phyloP scores from a whole-genome alignment of 164 flowering plant species.

The Saururus chinensis region DNA sequence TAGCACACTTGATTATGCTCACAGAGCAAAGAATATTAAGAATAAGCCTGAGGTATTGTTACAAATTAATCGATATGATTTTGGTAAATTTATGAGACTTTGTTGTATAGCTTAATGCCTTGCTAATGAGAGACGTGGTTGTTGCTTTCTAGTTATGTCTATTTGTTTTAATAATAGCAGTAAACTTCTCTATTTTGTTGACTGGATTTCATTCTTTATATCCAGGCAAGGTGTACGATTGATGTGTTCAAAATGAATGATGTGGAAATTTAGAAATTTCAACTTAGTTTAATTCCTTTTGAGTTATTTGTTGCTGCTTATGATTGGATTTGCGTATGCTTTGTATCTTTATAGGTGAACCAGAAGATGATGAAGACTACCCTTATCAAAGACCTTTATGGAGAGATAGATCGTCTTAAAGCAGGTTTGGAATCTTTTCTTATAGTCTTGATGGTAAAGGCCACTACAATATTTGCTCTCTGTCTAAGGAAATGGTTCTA shows the following conservation, averaged over 20 bases:
- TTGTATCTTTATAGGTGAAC: slow-evolving; percentile 50
- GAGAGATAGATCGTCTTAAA: slow-evolving; percentile 94
- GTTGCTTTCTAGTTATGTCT: neutral
- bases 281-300: neutral
- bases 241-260: too few relatives aligned
- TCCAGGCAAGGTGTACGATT: too few relatives aligned
- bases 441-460: neutral
- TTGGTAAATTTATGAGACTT: neutral
- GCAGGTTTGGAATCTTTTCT: slow-evolving; percentile 34
- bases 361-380: slow-evolving; percentile 98
- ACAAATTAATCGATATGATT: neutral
- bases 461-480: neutral
- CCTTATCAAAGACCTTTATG: slow-evolving; percentile 92
- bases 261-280: too few relatives aligned
- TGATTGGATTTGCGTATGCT: neutral
- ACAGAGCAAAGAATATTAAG: slow-evolving; percentile 83
- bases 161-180: neutral
- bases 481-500: neutral
- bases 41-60: slow-evolving; percentile 87
- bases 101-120: too few relatives aligned
- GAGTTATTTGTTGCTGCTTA: neutral
- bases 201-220: too few relatives aligned
- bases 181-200: too few relatives aligned
- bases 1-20: slow-evolving; percentile 96
- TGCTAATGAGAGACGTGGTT: too few relatives aligned